These are phyloP conservation scores for Diospyros lotus DNA, from an alignment of 148 eudicot species.

Conservation along the genomic window DNA sequence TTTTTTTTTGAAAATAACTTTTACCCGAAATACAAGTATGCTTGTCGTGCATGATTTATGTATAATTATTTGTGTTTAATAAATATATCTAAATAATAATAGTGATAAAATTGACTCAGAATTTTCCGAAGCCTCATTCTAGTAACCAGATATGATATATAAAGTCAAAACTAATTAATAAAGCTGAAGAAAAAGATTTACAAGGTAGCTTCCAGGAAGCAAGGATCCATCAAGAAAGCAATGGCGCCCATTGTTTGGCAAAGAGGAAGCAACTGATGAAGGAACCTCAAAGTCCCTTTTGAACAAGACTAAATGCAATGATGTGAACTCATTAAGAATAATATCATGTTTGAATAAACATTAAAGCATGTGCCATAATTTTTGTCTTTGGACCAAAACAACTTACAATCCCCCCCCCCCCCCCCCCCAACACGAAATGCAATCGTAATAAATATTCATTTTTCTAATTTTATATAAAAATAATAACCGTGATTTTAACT, in stretches of 20 bases:
- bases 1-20: too few species aligned
- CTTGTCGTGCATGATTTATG: too few species aligned
- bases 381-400: not conserved
- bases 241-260: not conserved
- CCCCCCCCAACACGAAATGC: too few species aligned
- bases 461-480: too few species aligned
- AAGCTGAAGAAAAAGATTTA: not conserved
- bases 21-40: too few species aligned
- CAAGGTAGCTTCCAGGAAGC: not conserved
- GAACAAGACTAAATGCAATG: not conserved
- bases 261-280: constrained; percentile 7
- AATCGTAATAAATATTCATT: too few species aligned
- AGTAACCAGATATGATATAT: not conserved
- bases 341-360: constrained; percentile 2
- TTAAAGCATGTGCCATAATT: not conserved
- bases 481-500: too few species aligned
- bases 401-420: too few species aligned
- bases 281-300: constrained; percentile 1
- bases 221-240: not conserved
- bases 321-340: not conserved
- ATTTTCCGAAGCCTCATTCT: not conserved
- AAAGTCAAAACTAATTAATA: not conserved
- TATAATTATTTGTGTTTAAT: too few species aligned
- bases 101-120: too few species aligned
- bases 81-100: too few species aligned